phyloP scores from a whole-genome alignment of 2,329 filamentous ascomycete species.

The Thielaviopsis ethacetica region DNA sequence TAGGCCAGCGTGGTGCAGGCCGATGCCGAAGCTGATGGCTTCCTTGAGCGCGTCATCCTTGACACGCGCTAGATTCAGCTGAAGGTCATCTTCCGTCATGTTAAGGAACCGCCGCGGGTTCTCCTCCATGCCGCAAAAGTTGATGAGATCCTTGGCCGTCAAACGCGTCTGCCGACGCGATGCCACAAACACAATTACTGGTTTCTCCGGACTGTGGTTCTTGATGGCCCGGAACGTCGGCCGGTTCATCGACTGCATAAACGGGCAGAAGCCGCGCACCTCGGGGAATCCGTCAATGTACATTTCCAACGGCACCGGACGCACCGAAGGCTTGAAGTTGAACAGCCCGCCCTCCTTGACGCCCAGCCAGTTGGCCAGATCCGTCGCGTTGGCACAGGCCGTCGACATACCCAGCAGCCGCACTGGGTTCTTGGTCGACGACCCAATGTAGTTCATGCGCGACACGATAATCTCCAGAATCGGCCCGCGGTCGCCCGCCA shows the following conservation, averaged over 20 bases:
- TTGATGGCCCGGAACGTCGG: slow-evolving; percentile 95
- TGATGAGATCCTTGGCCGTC: slow-evolving; percentile 91
- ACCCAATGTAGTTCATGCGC: slow-evolving; percentile 96
- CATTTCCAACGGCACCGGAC: slow-evolving; percentile 86
- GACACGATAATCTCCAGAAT: slow-evolving; percentile 95
- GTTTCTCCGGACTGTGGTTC: slow-evolving; percentile 87
- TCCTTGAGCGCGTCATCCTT: slow-evolving; percentile 89
- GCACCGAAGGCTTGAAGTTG: slow-evolving; percentile 94
- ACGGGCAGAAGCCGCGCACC: slow-evolving; percentile 80
- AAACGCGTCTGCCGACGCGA: slow-evolving; percentile 87
- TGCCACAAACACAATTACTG: slow-evolving; percentile 95
- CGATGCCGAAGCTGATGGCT: slow-evolving; percentile 93
- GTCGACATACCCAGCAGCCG: slow-evolving; percentile 97
- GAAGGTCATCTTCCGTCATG: slow-evolving; percentile 89
- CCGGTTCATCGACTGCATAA: slow-evolving; percentile 99
- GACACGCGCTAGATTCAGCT: slow-evolving; percentile 71
- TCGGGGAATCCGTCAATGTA: slow-evolving; percentile 97
- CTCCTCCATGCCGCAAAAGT: slow-evolving; percentile 96
- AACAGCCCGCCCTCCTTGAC: slow-evolving; percentile 79
- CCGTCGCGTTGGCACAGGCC: slow-evolving; percentile 86
- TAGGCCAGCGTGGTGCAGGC: slow-evolving; percentile 89
- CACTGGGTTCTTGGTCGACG: slow-evolving; percentile 78
- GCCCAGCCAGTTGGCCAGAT: slow-evolving; percentile 90
- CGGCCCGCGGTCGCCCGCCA: slow-evolving; percentile 91
- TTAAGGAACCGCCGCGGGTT: slow-evolving; percentile 83